Percentiles rank a stretch among this genome's conserved stretches.
phyloP scores from a whole-genome alignment of 2,329 filamentous ascomycete genomes.

The Lachnellula hyalina region DNA sequence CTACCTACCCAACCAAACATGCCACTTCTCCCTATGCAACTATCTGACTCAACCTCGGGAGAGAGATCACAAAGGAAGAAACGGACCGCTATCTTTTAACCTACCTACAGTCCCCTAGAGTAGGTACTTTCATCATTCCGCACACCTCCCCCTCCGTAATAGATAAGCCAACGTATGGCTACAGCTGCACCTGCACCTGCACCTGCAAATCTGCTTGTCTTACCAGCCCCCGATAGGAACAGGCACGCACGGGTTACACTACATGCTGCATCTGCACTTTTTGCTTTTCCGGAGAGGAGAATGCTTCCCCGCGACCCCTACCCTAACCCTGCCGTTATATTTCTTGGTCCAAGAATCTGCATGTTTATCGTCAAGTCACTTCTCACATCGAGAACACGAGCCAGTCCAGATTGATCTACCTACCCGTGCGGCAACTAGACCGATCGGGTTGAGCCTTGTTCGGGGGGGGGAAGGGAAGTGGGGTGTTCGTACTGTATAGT shows the following conservation, averaged over 20 bases:
- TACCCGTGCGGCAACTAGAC: background rate
- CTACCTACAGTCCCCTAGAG: no score
- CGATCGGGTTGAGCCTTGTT: background rate
- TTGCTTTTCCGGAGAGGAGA: background rate
- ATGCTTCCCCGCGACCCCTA: background rate
- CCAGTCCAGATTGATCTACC: background rate
- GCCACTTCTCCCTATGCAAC: no score
- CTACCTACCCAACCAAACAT: no score
- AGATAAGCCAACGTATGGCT: background rate
- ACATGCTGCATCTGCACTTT: background rate
- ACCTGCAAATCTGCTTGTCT: background rate
- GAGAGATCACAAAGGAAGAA: no score
- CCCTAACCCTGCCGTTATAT: background rate
- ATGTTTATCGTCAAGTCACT: background rate
- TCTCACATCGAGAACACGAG: background rate
- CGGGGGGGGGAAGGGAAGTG: no score
- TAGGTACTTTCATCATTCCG: no score
- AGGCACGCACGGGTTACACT: background rate
- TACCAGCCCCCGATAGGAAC: background rate
- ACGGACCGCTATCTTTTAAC: no score
- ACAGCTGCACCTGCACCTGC: background rate
- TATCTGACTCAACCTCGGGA: no score
- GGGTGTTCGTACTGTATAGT: no score
- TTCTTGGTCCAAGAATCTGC: background rate
- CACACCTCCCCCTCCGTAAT: no score